Base-by-base conservation (phyloP, 108 stramenopile genomes). In the Stephanodiscus triporus region DNA sequence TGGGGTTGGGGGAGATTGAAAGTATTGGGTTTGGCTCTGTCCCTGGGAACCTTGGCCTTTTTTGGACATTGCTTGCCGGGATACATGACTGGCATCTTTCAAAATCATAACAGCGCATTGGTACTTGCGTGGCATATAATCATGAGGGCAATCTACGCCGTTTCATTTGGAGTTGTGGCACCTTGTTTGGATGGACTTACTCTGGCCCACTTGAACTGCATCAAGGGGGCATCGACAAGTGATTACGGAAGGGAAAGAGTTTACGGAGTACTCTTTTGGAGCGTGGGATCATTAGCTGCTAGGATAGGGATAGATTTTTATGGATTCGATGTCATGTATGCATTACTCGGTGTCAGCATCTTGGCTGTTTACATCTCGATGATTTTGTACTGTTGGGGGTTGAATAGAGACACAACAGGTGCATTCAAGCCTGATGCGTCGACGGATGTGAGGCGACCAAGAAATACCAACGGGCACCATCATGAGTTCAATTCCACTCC, bases 261-360 rank as follows among this genome's bases (percentile, higher is more conserved):
- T 66, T 67, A 73, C 53, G 91, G 91, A 30, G 91, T 87, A 19
- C 43, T 87, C 48, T 75, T 54, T 23, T 91, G 89, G 89, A 87
- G 79, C 0, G 7, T 85, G 8, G 70, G 86, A 34, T 66, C 69
- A 75, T 24, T 87, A 17, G 20, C 71, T 24, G 68, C 85, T 5
- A 86, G 81, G 22, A 66, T 77, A 16, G 53, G 78, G n/a, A 61
- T 89, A 22, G 89, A 88, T 72, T 68, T 49, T 38, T 72, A 29
- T 66, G 84, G 83, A 59, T 87, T 81, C 60, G 61, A 23, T 16
- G 62, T 84, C 42, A 49, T 83, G 27, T 85, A 83, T 61, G 57
- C 50, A 4, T 40, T 85, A 50, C 47, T 58, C 27, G 40, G 81
- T 0, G 34, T 81, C 2, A 62, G 34, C 4, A 72, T 57, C 14